phyloP scores from a whole-genome alignment of 208 protist genomes.

The Crithidia bombi region DNA sequence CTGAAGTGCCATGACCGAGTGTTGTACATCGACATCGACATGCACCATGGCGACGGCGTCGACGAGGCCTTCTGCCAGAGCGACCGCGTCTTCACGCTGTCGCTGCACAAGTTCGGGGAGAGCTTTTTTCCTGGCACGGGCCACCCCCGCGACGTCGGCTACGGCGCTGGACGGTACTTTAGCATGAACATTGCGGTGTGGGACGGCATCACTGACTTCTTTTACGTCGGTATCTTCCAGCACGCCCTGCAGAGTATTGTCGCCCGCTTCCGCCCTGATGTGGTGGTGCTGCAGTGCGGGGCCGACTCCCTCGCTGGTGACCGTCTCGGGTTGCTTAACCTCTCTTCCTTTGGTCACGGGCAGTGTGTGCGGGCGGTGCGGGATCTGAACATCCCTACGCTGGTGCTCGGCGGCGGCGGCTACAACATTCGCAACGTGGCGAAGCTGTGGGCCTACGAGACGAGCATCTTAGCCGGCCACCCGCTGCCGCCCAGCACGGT shows the following conservation, averaged over 20 bases:
- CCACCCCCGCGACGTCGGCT: constrained; percentile 80
- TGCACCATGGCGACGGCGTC: constrained; percentile 99
- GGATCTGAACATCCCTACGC: constrained; percentile 93
- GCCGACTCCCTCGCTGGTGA: constrained; percentile 98
- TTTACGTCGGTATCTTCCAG: constrained; percentile 81
- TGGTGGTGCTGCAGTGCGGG: constrained; percentile 99
- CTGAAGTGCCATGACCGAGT: constrained; percentile 97
- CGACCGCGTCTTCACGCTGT: constrained; percentile 99
- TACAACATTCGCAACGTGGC: constrained; percentile 99
- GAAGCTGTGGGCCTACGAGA: constrained; percentile 97
- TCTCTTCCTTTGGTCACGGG: constrained; percentile 95
- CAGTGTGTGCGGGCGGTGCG: constrained; percentile 96
- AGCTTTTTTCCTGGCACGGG: constrained; percentile 99
- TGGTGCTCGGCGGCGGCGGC: constrained; percentile 99
- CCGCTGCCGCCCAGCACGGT: constrained; percentile 64
- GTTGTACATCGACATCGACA: constrained; percentile 99
- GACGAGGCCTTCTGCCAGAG: constrained; percentile 99
- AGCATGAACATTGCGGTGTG: constrained; percentile 91
- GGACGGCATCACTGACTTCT: constrained; percentile 93
- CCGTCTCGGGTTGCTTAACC: constrained; percentile 93
- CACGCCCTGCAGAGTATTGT: constrained; percentile 72
- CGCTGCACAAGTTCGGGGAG: constrained; percentile 99
- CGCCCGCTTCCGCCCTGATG: constrained; percentile 84
- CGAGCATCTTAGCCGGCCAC: constrained; percentile 79
- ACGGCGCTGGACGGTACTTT: constrained; percentile 79